A percentile compares a stretch with the other conserved stretches of the same genome.
Conservation (phyloP, 2,329 filamentous ascomycete species). For the Fusarium burgessii region DNA sequence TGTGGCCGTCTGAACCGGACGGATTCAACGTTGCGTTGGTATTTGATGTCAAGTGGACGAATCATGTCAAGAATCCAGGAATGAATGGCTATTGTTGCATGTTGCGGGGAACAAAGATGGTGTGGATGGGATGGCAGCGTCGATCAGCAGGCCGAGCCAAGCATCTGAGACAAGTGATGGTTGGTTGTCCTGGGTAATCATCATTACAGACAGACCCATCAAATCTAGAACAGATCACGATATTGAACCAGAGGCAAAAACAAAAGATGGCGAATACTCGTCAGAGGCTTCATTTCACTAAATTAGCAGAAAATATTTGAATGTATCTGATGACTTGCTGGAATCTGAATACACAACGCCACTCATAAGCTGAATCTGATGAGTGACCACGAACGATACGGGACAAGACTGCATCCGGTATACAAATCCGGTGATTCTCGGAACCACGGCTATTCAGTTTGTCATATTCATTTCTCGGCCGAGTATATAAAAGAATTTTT, state of each 20-base stretch:
- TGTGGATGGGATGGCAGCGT: conserved; percentile 18
- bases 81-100: conserved; percentile 6
- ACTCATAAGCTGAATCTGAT: neutral
- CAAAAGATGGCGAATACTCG: neutral
- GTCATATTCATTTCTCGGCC: conserved; percentile 27
- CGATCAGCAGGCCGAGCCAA: conserved; percentile 21
- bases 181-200: conserved; percentile 9
- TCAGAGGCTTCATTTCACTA: conserved; percentile 3
- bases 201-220: neutral
- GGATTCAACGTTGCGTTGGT: conserved; percentile 31
- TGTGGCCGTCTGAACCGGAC: conserved; percentile 12
- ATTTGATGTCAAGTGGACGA: neutral
- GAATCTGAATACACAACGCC: conserved; percentile 28
- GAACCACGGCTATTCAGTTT: conserved; percentile 21
- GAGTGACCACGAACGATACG: neutral
- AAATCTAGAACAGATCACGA: conserved; percentile 1
- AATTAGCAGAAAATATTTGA: neutral
- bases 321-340: conserved; percentile 18
- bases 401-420: conserved; percentile 13
- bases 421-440: conserved; percentile 12
- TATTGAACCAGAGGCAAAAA: neutral
- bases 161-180: conserved; percentile 15
- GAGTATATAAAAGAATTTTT: neutral
- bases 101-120: conserved; percentile 14
- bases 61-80: neutral